phyloP scores from a whole-genome alignment of 352 stramenopile genomes.

The Globisporangium yorkense region DNA sequence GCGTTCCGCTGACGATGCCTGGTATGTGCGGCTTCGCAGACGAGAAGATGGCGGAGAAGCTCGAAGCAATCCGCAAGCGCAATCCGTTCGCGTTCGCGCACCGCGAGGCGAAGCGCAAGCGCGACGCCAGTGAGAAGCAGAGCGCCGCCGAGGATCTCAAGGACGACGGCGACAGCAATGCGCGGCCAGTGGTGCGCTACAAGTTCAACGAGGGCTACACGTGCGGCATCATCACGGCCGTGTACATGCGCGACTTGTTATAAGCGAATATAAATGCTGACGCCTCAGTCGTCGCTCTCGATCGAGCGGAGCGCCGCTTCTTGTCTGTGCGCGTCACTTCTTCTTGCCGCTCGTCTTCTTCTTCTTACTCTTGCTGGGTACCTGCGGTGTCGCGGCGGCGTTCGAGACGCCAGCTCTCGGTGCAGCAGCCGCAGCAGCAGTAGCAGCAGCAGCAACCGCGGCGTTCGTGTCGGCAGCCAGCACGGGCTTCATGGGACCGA shows the following conservation, averaged over 20 bases:
- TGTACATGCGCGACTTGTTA: constrained; percentile 86
- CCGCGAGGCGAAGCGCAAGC: constrained; percentile 76
- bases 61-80: constrained; percentile 54
- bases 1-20: not conserved
- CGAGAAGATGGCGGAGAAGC: constrained; percentile 48
- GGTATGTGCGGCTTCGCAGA: constrained; percentile 19
- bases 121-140: constrained; percentile 36
- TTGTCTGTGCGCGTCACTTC: constrained; percentile 16
- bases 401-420: constrained; percentile 4
- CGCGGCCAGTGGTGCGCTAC: constrained; percentile 62
- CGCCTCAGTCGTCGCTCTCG: not conserved
- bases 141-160: constrained; percentile 23
- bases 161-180: constrained; percentile 9
- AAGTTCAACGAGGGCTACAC: constrained; percentile 91
- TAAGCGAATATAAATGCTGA: constrained; percentile 11
- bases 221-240: constrained; percentile 84
- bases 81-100: constrained; percentile 81
- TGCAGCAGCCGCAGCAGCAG: constrained; percentile 1
- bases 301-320: not conserved
- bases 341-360: constrained; percentile 49
- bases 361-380: constrained; percentile 17
- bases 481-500: constrained; percentile 41
- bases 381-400: not conserved
- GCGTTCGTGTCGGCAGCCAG: not conserved
- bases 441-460: constrained; percentile 2